Evolutionary conservation across 1,139 yeast genomes (phyloP).

Genomic region (Debaryomyces coudertii): DNA sequence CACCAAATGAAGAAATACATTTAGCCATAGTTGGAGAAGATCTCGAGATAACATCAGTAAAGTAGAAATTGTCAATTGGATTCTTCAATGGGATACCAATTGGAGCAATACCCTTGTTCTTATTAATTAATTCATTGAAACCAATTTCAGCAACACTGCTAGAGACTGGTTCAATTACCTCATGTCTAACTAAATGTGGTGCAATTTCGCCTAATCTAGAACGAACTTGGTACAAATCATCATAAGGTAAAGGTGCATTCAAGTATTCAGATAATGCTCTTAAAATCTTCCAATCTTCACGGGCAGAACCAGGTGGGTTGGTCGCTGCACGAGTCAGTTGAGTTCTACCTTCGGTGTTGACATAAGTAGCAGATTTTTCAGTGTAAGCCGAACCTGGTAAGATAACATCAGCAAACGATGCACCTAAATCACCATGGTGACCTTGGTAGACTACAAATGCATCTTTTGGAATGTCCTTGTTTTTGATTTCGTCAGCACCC

Average conservation of each 20-base stretch:
- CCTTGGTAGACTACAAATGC: conserved; percentile 92
- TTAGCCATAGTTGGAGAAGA: conserved; percentile 90
- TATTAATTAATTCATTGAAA: conserved; percentile 48
- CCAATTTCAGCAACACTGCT: conserved; percentile 62
- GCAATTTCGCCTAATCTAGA: conserved; percentile 76
- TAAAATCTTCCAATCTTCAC: conserved; percentile 91
- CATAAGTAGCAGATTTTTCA: conserved; percentile 85
- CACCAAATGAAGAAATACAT: conserved; percentile 70
- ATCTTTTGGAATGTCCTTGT: conserved; percentile 74
- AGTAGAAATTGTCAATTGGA: conserved; percentile 82
- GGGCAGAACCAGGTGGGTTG: conserved; percentile 88
- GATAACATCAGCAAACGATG: conserved; percentile 84
- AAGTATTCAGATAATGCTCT: conserved; percentile 84
- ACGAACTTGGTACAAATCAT: conserved; percentile 71
- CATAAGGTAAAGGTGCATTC: conserved; percentile 74
- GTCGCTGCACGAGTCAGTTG: conserved; percentile 87
- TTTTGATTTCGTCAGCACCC: conserved; percentile 81
- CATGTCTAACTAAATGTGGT: conserved; percentile 79
- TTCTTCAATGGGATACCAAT: conserved; percentile 59
- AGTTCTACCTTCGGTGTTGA: conserved; percentile 89
- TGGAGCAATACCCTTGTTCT: conserved; percentile 41
- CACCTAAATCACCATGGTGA: conserved; percentile 91
- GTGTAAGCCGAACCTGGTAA: conserved; percentile 91
- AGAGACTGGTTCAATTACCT: conserved; percentile 71
- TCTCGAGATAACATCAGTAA: conserved; percentile 86